Percentiles rank a stretch among this genome's conserved stretches.
Conservation (phyloP, 129 eudicot genomes). For the Deinandra increscens region DNA sequence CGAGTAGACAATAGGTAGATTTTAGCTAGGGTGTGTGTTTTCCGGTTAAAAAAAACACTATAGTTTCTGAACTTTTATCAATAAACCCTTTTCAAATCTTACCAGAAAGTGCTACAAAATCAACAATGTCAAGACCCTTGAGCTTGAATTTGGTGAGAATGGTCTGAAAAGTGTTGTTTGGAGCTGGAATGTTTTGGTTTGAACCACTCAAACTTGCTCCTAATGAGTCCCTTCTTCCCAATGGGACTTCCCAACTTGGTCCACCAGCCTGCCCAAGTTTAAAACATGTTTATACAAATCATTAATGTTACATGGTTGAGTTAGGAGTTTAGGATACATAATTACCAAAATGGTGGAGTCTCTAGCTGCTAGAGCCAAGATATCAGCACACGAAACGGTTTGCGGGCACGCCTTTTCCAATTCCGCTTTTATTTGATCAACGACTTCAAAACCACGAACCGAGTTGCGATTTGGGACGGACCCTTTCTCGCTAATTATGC, state of each 20-base stretch:
- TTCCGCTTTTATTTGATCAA: conserved; percentile 46
- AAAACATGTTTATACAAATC: background rate
- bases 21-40: conserved; percentile 54
- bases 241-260: too few relatives aligned
- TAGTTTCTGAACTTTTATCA: conserved; percentile 45
- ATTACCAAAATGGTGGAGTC: conserved; percentile 41
- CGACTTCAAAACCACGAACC: conserved; percentile 41
- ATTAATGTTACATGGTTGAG: background rate
- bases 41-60: conserved; percentile 50
- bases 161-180: too few relatives aligned
- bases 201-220: too few relatives aligned
- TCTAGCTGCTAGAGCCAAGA: conserved; percentile 44
- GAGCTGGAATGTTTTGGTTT: too few relatives aligned
- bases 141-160: too few relatives aligned
- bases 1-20: too few relatives aligned
- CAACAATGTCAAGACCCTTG: too few relatives aligned
- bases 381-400: conserved; percentile 51
- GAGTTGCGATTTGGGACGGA: conserved; percentile 49
- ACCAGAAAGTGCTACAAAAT: too few relatives aligned
- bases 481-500: conserved; percentile 37
- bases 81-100: too few relatives aligned
- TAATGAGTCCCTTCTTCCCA: too few relatives aligned
- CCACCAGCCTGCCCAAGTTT: conserved; percentile 48
- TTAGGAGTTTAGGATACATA: conserved; percentile 1
- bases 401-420: conserved; percentile 52